phyloP scores from a whole-genome alignment of 1,139 yeast genomes.

The Pichia sp. region DNA sequence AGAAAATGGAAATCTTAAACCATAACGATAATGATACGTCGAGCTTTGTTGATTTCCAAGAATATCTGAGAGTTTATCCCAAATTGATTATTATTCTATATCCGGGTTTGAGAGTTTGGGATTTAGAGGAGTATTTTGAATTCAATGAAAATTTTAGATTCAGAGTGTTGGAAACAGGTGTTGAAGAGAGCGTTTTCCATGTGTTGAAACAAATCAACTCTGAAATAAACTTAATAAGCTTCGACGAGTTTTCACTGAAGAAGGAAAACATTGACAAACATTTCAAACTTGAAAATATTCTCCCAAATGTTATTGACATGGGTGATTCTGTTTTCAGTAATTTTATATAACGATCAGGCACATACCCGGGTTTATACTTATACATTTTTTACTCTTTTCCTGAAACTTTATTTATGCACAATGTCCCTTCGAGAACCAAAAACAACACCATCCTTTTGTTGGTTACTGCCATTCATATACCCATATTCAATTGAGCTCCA shows the following conservation, averaged over 20 bases:
- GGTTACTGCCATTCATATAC: conserved; percentile 47
- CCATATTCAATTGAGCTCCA: conserved; percentile 59
- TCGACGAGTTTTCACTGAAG: conserved; percentile 23
- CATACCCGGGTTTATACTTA: neutral
- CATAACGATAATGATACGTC: neutral
- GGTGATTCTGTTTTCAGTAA: conserved; percentile 5
- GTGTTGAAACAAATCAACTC: conserved; percentile 32
- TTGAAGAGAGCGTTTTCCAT: conserved; percentile 34
- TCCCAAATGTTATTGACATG: conserved; percentile 19
- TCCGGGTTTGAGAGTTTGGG: conserved; percentile 21
- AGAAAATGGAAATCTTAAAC: neutral
- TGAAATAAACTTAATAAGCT: conserved; percentile 25
- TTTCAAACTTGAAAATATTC: conserved; percentile 19
- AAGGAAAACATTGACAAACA: conserved; percentile 11
- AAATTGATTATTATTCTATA: conserved; percentile 24
- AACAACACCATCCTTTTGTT: conserved; percentile 40
- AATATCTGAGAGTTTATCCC: conserved; percentile 13
- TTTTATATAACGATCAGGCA: conserved; percentile 4
- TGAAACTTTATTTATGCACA: conserved; percentile 8
- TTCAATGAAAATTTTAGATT: conserved; percentile 18
- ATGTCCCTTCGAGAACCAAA: conserved; percentile 43
- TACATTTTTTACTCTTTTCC: neutral
- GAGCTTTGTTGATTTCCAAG: conserved; percentile 20
- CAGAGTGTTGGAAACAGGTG: conserved; percentile 31
- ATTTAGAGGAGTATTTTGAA: conserved; percentile 20